Percentiles rank a stretch among this genome's conserved stretches.
Evolutionary conservation across 306 rosid genomes (phyloP).

Genomic region (Medicago arabica): DNA sequence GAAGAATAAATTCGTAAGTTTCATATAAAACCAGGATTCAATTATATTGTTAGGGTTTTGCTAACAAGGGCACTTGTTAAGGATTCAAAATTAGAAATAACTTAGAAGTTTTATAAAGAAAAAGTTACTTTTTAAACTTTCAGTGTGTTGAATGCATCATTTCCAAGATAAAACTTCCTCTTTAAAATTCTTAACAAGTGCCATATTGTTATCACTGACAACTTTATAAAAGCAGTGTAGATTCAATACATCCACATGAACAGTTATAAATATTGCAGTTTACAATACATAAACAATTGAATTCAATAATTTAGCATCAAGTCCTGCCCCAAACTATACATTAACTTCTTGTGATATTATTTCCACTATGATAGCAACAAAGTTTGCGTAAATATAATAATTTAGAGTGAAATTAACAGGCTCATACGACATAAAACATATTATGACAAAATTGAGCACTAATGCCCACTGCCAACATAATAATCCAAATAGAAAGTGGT

Average conservation of each 20-base stretch:
- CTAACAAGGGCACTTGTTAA: too few relatives aligned
- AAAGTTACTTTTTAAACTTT: too few relatives aligned
- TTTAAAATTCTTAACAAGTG: too few relatives aligned
- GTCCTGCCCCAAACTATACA: not conserved
- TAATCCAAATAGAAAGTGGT: not conserved
- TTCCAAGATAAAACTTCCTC: too few relatives aligned
- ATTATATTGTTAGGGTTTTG: not conserved
- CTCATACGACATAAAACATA: not conserved
- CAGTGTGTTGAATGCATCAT: too few relatives aligned
- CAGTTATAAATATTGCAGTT: not conserved
- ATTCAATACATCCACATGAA: not conserved
- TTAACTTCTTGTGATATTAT: not conserved
- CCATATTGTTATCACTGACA: too few relatives aligned
- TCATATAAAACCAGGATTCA: constrained; percentile 11
- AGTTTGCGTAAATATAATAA: not conserved
- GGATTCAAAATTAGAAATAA: too few relatives aligned
- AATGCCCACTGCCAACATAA: not conserved
- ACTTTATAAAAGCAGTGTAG: not conserved
- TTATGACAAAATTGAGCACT: not conserved
- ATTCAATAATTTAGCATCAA: not conserved
- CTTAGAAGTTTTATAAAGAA: too few relatives aligned
- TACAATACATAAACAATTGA: not conserved
- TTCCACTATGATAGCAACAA: not conserved
- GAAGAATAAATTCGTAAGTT: constrained; percentile 29
- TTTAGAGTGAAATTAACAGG: not conserved